phyloP scores from a whole-genome alignment of 805 yeast species.

The Saccharomycopsis lassenensis region DNA sequence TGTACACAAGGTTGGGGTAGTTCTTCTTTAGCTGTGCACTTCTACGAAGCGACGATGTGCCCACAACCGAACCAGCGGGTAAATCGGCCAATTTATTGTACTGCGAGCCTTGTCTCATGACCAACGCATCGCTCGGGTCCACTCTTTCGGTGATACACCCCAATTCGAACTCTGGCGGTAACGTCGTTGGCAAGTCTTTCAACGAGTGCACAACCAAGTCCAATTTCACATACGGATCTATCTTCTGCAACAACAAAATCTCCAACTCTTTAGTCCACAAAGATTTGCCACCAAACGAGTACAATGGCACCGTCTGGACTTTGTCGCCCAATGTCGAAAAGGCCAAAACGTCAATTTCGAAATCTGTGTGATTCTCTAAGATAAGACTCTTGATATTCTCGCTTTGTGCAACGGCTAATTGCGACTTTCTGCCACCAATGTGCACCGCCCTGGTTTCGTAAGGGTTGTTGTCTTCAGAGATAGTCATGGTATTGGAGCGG shows the following conservation, averaged over 20 bases:
- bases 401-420: constrained; percentile 79
- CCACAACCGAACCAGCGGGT: constrained; percentile 80
- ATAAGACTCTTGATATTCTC: constrained; percentile 59
- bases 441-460: constrained; percentile 19
- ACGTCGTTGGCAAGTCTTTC: constrained; percentile 83
- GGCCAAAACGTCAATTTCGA: constrained; percentile 67
- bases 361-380: constrained; percentile 46
- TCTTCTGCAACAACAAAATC: constrained; percentile 50
- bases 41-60: constrained; percentile 90
- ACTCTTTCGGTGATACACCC: constrained; percentile 82
- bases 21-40: constrained; percentile 79
- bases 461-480: constrained; percentile 14
- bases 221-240: constrained; percentile 54
- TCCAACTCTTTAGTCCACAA: constrained; percentile 96
- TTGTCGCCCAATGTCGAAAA: constrained; percentile 86
- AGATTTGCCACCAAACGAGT: constrained; percentile 92
- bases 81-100: constrained; percentile 60
- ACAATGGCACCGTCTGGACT: constrained; percentile 72
- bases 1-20: constrained; percentile 67
- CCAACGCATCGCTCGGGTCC: constrained; percentile 88
- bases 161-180: constrained; percentile 82
- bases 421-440: constrained; percentile 86
- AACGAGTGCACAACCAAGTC: constrained; percentile 90
- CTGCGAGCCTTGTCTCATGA: constrained; percentile 56
- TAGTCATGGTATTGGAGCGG: constrained; percentile 10